Evolutionary conservation across 768 basidiomycete species (phyloP), one percentile per base, ranked within the genome.

Genomic region (Harrya chromipes): DNA sequence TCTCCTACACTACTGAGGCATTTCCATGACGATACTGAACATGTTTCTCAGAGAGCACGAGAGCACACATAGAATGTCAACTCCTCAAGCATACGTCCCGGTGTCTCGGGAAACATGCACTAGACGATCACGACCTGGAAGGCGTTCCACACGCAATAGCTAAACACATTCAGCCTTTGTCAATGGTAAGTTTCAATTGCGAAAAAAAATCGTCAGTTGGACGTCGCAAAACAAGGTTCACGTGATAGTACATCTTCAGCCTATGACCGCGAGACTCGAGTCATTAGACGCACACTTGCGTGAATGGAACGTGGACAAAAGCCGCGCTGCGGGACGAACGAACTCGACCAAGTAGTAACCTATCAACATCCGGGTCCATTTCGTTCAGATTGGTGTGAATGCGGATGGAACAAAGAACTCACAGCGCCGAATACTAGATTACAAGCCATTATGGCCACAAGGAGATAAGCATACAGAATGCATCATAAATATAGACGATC

Each of bases 341-440:
- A 85, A 58, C 57, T 84, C 83, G 19, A 83, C 78, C 52, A 84
- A 65, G 74, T 74, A 65, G 74, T 74, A 84, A 4, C 81, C 81
- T 81, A 57, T 34, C 11, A 14, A 19, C 6, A 26, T 34, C 37
- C 11, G 13, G n/a, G 24, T 12, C 19, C 11, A 12, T 12, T 4
- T 12, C 24, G 10, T 16, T 12, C 11, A 31, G 33, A 4, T 2
- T 6, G 33, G 11, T 13, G 33, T 12, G 9, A 11, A 12, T 4
- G 21, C 14, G 21, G 20, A 38, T 4, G 31, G 31, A 11, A 27
- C 12, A 11, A 2, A 33, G 19, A 24, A 12, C 56, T 39, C 23
- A 54, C 56, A 38, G 49, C 37, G 29, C 7, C 31, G 26, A 40
- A 51, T 16, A 17, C 56, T 9, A 50, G 11, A 23, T 54, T 57